phyloP scores from a whole-genome alignment of 2,329 filamentous ascomycete genomes.

The Aspergillus niger region DNA sequence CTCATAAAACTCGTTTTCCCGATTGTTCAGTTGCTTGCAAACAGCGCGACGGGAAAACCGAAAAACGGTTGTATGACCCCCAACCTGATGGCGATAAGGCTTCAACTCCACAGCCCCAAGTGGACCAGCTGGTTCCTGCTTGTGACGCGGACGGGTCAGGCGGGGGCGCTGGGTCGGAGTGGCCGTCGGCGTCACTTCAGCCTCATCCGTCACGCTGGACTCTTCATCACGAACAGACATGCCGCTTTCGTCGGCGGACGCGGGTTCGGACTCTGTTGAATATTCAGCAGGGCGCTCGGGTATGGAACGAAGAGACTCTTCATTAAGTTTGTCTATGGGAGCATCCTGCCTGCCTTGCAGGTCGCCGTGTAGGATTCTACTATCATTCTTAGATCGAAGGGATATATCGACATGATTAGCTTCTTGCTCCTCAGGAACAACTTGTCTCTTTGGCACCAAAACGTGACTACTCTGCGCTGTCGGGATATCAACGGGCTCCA shows the following conservation, averaged over 20 bases:
- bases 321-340: constrained; percentile 41
- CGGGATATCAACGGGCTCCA: constrained; percentile 29
- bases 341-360: constrained; percentile 44
- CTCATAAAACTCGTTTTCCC: constrained; percentile 98
- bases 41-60: constrained; percentile 92
- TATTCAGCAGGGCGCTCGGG: constrained; percentile 40
- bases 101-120: constrained; percentile 93
- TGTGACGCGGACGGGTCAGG: constrained; percentile 31
- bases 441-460: constrained; percentile 32
- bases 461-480: constrained; percentile 30
- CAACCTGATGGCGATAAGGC: constrained; percentile 95
- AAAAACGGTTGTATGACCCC: constrained; percentile 94
- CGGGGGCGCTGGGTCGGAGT: constrained; percentile 41
- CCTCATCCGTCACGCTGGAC: constrained; percentile 58
- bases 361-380: constrained; percentile 63
- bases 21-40: constrained; percentile 96
- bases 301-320: constrained; percentile 38
- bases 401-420: constrained; percentile 63
- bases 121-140: constrained; percentile 49
- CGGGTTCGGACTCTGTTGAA: constrained; percentile 48
- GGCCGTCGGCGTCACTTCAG: constrained; percentile 51
- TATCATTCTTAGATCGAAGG: constrained; percentile 61
- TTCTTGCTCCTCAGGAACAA: constrained; percentile 30
- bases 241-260: constrained; percentile 46
- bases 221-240: constrained; percentile 52